Evolutionary conservation across 192 early-diverging fungal genomes (phyloP).

Genomic region (Linderina pennispora): DNA sequence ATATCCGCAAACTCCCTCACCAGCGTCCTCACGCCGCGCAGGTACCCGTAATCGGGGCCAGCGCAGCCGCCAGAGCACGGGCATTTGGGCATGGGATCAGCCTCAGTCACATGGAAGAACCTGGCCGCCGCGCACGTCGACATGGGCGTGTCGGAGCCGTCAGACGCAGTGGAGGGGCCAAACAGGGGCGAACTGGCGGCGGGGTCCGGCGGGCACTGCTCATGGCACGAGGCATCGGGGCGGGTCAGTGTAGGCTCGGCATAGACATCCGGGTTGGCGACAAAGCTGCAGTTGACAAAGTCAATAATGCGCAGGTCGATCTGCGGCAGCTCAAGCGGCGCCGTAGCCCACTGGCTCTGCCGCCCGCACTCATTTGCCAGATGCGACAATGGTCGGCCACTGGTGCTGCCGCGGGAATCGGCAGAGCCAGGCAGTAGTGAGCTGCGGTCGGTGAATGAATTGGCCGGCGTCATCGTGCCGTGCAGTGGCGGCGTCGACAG

Average conservation of each 20-base stretch:
- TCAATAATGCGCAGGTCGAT: slow-evolving; percentile 94
- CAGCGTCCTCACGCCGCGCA: slow-evolving; percentile 46
- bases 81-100: slow-evolving; percentile 21
- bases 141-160: neutral
- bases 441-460: neutral
- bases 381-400: no score
- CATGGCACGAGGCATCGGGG: slow-evolving; percentile 39
- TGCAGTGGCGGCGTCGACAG: slow-evolving; percentile 14
- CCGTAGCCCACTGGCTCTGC: slow-evolving; percentile 1
- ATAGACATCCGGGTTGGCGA: slow-evolving; percentile 47
- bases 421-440: slow-evolving; percentile 9
- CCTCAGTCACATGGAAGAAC: slow-evolving; percentile 24
- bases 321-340: slow-evolving; percentile 11
- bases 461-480: slow-evolving; percentile 1
- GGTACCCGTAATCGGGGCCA: slow-evolving; percentile 49
- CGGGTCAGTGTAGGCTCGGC: slow-evolving; percentile 34
- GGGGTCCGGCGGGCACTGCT: slow-evolving; percentile 21
- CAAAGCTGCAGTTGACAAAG: slow-evolving; percentile 85
- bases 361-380: neutral
- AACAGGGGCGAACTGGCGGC: no score
- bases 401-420: slow-evolving; percentile 6
- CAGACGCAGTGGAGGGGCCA: neutral
- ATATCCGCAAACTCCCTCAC: slow-evolving; percentile 48
- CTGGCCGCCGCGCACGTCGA: neutral
- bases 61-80: slow-evolving; percentile 30